Conservation (phyloP, 352 stramenopile genomes). For the Phytopythium ostracodes region DNA sequence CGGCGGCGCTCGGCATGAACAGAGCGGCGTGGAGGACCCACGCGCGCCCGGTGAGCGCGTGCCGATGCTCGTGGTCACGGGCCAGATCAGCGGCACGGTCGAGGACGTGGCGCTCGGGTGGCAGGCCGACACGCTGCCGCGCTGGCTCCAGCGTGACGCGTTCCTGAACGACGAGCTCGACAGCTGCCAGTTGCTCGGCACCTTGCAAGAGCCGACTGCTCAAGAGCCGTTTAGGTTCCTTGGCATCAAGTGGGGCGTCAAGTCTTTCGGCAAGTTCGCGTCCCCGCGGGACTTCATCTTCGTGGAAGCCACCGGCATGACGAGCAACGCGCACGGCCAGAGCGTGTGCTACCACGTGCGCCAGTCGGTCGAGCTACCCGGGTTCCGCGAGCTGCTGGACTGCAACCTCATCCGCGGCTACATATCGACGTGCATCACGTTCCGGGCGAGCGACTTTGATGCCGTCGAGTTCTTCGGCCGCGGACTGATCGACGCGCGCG, state of each 20-base stretch:
- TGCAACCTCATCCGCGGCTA: constrained; percentile 16
- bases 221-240: constrained; percentile 44
- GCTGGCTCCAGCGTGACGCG: constrained; percentile 32
- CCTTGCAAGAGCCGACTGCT: constrained; percentile 22
- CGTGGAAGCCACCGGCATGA: constrained; percentile 39
- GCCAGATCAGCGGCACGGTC: constrained; percentile 30
- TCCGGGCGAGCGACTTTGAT: constrained; percentile 19
- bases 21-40: not conserved
- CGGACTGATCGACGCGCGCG: constrained; percentile 31
- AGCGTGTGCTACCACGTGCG: constrained; percentile 28
- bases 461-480: constrained; percentile 39
- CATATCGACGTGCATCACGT: constrained; percentile 34
- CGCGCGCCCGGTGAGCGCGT: constrained; percentile 13
- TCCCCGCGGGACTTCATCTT: constrained; percentile 43
- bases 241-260: constrained; percentile 39
- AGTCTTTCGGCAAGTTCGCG: constrained; percentile 33
- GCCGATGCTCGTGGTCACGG: constrained; percentile 31
- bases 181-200: constrained; percentile 30
- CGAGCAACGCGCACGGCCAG: constrained; percentile 23
- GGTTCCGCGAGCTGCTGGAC: constrained; percentile 19
- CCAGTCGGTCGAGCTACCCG: constrained; percentile 28
- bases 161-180: constrained; percentile 37
- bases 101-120: constrained; percentile 43
- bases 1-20: not conserved
- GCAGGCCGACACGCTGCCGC: constrained; percentile 33